These are phyloP conservation scores for Pleurotus citrinopileatus DNA, from an alignment of 768 basidiomycete genomes.

Conservation along the genomic window DNA sequence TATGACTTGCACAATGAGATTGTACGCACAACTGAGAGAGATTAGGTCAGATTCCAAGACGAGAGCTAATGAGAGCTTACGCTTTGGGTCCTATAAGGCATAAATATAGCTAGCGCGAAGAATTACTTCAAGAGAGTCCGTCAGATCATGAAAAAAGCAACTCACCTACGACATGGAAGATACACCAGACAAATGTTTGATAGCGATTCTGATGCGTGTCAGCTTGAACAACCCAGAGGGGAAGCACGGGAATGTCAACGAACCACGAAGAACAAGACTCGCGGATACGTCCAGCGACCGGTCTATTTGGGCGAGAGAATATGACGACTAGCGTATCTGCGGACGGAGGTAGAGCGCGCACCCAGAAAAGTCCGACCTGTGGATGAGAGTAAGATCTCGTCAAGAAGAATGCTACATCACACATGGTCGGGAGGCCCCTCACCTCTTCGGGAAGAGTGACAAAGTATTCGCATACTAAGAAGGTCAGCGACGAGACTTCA, in stretches of 20 bases:
- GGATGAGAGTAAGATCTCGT: background rate
- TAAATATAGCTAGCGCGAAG: background rate
- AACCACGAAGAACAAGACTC: background rate
- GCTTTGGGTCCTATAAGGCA: background rate
- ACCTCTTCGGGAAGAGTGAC: background rate
- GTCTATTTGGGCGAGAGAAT: background rate
- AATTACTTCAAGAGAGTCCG: background rate
- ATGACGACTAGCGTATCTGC: no score
- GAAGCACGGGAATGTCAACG: background rate
- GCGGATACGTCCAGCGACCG: background rate
- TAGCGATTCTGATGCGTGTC: background rate
- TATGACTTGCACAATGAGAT: no score
- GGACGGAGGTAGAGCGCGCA: background rate
- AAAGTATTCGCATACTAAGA: background rate
- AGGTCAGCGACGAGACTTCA: background rate
- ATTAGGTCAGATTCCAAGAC: background rate
- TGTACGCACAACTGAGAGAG: background rate
- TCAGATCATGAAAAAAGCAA: no score
- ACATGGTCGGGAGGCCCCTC: background rate
- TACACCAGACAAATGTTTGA: background rate
- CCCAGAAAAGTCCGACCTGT: constrained; percentile 1
- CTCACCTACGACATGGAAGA: background rate
- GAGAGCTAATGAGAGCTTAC: background rate
- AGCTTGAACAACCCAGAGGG: background rate
- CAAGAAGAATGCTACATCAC: background rate